Evolutionary conservation across 2,329 filamentous ascomycete species (phyloP).

Genomic region (Acephala macrosclerotiorum): DNA sequence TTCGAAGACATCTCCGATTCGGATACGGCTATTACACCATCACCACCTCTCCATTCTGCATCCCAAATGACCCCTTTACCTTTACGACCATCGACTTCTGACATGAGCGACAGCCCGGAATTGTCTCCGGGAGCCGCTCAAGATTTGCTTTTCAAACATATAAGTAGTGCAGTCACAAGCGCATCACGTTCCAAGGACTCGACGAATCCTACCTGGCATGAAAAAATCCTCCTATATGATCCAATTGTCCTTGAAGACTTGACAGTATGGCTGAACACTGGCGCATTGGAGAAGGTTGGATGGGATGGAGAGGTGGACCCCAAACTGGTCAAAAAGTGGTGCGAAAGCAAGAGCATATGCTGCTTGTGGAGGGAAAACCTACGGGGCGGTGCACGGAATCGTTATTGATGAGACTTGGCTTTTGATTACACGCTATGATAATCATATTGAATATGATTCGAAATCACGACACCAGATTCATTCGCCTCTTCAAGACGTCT

Average conservation of each 20-base stretch:
- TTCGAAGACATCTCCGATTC: conserved; percentile 61
- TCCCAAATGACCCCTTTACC: conserved; percentile 32
- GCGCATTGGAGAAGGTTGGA: conserved; percentile 66
- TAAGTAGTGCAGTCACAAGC: conserved; percentile 61
- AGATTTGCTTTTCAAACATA: conserved; percentile 55
- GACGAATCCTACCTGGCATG: conserved; percentile 75
- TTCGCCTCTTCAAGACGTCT: no score
- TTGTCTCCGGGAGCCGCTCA: conserved; percentile 50
- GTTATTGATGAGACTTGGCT: conserved; percentile 32
- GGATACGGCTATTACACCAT: conserved; percentile 43
- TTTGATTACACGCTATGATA: not conserved
- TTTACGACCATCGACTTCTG: conserved; percentile 27
- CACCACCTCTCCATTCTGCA: conserved; percentile 36
- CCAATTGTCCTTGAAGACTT: conserved; percentile 89
- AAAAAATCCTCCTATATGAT: conserved; percentile 94
- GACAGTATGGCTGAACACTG: conserved; percentile 80
- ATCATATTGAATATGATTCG: conserved; percentile 5
- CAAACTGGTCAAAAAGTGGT: conserved; percentile 84
- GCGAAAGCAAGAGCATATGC: conserved; percentile 84
- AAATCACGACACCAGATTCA: not conserved
- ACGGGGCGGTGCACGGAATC: conserved; percentile 38
- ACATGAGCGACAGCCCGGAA: conserved; percentile 20
- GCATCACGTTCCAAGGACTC: conserved; percentile 59
- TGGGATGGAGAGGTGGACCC: conserved; percentile 71
- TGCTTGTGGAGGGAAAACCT: conserved; percentile 69